A percentile compares a stretch with the other conserved stretches of the same genome.
These are phyloP conservation scores for Colletotrichum horii DNA, from an alignment of 2,329 filamentous ascomycete genomes.

Conservation along the genomic window DNA sequence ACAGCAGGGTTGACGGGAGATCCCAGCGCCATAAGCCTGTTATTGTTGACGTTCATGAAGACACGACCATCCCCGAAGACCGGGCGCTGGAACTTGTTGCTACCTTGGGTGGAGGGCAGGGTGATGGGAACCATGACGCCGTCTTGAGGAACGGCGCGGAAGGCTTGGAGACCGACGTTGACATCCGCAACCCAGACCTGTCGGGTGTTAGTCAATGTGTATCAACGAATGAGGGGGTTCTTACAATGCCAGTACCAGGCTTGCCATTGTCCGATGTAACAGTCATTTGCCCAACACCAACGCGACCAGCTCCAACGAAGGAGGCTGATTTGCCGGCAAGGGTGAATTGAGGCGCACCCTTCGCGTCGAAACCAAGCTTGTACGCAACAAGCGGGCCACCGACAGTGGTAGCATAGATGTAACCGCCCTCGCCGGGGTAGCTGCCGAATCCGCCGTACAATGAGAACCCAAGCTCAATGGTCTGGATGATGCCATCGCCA, in stretches of 20 bases:
- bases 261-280: constrained; percentile 41
- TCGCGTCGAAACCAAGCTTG: constrained; percentile 23
- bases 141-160: constrained; percentile 42
- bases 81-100: constrained; percentile 43
- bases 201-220: not conserved
- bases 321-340: constrained; percentile 29
- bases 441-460: constrained; percentile 42
- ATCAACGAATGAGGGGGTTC: not conserved
- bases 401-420: constrained; percentile 38
- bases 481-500: constrained; percentile 41
- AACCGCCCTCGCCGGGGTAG: constrained; percentile 47
- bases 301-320: constrained; percentile 30
- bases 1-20: constrained; percentile 46
- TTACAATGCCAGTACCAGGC: constrained; percentile 38
- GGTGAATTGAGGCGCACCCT: constrained; percentile 34
- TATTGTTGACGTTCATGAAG: constrained; percentile 36
- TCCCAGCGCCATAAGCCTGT: constrained; percentile 36
- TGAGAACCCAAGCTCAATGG: constrained; percentile 33
- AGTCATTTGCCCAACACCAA: constrained; percentile 36
- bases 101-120: constrained; percentile 39
- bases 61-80: constrained; percentile 44
- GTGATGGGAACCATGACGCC: constrained; percentile 37
- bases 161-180: constrained; percentile 41
- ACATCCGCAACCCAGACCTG: constrained; percentile 43
- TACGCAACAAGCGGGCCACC: constrained; percentile 25